These are phyloP conservation scores for Glycine latifolia DNA, from an alignment of 306 rosid species.

Conservation along the genomic window DNA sequence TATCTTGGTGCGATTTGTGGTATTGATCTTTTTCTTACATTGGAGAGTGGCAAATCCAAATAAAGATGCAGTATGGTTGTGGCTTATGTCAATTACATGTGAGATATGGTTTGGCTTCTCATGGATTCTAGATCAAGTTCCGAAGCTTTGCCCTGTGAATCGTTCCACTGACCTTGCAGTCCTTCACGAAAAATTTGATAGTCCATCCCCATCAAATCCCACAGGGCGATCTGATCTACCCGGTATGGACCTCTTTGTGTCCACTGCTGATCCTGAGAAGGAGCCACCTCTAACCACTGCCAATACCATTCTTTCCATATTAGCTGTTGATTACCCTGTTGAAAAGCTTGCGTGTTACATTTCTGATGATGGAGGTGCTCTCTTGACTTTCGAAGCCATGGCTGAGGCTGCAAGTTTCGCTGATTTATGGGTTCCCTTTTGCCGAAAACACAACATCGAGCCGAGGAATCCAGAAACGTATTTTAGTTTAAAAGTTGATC, in stretches of 20 bases:
- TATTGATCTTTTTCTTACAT: not conserved
- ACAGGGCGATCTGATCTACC: constrained; percentile 1
- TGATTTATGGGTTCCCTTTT: constrained; percentile 6
- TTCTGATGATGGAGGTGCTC: constrained; percentile 1
- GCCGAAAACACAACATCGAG: not conserved
- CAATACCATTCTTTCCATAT: constrained; percentile 1
- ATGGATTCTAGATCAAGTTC: constrained; percentile 13
- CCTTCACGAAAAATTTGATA: not conserved
- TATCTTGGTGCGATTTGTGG: not conserved
- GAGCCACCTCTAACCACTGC: constrained; percentile 1
- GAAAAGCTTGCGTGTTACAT: not conserved
- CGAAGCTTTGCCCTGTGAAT: not conserved
- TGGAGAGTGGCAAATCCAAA: not conserved
- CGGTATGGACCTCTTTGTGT: not conserved
- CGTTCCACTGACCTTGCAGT: constrained; percentile 5
- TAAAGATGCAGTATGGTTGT: not conserved
- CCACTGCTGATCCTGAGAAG: constrained; percentile 9
- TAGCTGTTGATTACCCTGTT: not conserved
- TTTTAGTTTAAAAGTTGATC: not conserved
- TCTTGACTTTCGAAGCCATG: constrained; percentile 6
- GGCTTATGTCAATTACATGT: not conserved
- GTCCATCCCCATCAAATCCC: constrained; percentile 2
- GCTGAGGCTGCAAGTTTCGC: constrained; percentile 9
- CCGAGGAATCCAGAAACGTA: not conserved
- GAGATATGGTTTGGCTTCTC: not conserved